phyloP scores from a whole-genome alignment of 2,329 filamentous ascomycete genomes.

The Botrytis medusae region DNA sequence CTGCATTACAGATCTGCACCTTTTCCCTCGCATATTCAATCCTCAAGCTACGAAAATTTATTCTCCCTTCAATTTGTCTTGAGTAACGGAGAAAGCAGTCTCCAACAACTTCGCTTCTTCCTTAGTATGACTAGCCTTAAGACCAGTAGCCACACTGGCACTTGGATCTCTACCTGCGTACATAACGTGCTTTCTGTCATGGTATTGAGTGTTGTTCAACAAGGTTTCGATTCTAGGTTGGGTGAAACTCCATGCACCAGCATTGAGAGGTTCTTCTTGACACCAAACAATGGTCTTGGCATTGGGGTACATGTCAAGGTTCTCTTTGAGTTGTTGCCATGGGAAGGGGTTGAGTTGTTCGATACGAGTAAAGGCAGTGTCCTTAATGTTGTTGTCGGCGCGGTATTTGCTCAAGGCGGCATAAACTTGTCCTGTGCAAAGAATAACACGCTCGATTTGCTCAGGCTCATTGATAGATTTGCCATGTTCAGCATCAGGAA shows the following conservation, averaged over 20 bases:
- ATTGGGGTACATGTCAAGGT: constrained; percentile 95
- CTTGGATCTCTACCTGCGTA: constrained; percentile 94
- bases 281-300: constrained; percentile 96
- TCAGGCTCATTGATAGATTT: constrained; percentile 74
- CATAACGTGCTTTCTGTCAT: constrained; percentile 93
- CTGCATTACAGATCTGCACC: constrained; percentile 18
- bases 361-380: constrained; percentile 90
- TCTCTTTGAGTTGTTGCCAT: constrained; percentile 94
- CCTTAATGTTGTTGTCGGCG: constrained; percentile 78
- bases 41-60: constrained; percentile 26
- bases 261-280: constrained; percentile 97
- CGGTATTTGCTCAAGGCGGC: constrained; percentile 88
- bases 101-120: constrained; percentile 85
- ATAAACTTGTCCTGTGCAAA: constrained; percentile 95
- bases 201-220: constrained; percentile 87
- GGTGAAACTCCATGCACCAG: constrained; percentile 94
- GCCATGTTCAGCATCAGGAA: constrained; percentile 83
- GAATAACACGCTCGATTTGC: constrained; percentile 88
- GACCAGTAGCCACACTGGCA: constrained; percentile 88
- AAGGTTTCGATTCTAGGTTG: constrained; percentile 97
- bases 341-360: constrained; percentile 99
- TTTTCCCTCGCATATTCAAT: background rate
- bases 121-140: constrained; percentile 85
- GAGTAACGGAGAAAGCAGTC: constrained; percentile 61
- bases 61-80: constrained; percentile 67